Percentiles rank a stretch among this genome's conserved stretches.
phyloP scores from a whole-genome alignment of 257 asterid species.

The Nyctanthes arbortristis region DNA sequence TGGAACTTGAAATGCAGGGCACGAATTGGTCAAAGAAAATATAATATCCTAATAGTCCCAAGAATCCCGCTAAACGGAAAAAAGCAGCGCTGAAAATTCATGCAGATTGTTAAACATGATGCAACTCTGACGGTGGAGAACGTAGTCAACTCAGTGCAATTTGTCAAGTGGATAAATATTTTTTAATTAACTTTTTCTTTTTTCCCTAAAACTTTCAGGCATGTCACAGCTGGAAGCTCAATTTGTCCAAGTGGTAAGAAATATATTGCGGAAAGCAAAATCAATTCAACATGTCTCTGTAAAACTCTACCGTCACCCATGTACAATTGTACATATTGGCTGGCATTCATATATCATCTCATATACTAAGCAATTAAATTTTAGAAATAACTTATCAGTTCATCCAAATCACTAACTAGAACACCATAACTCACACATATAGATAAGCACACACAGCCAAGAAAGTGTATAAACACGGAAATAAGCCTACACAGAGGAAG shows the following conservation, averaged over 20 bases:
- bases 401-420: background rate
- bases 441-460: background rate
- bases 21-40: background rate
- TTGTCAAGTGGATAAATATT: background rate
- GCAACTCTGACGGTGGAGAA: background rate
- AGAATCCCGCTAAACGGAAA: background rate
- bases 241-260: background rate
- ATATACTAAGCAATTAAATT: background rate
- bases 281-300: background rate
- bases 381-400: background rate
- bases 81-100: background rate
- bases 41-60: background rate
- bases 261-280: background rate
- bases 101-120: background rate
- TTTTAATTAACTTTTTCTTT: background rate
- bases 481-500: background rate
- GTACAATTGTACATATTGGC: too few species aligned
- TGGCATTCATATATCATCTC: background rate
- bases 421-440: background rate
- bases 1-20: background rate
- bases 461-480: background rate
- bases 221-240: background rate
- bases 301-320: background rate
- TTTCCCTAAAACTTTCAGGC: background rate
- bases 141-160: background rate